A percentile compares a stretch with the other conserved stretches of the same genome.
Evolutionary conservation across 1,284 basidiomycete genomes (phyloP).

Genomic region (Vanrija sp.): DNA sequence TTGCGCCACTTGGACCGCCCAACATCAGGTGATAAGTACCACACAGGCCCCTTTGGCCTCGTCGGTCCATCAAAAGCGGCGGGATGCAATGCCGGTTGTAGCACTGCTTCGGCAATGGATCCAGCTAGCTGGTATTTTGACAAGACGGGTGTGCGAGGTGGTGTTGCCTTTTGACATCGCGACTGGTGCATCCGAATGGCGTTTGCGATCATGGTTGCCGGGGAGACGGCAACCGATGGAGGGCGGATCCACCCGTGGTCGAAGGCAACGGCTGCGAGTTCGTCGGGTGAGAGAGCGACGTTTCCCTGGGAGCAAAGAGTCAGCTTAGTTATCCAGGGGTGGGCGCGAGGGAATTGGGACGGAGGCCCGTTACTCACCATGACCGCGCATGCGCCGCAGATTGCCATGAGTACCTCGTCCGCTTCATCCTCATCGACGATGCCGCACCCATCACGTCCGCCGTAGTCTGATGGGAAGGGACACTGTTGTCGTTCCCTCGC

Average conservation of each 20-base stretch:
- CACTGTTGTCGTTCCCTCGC: conserved; percentile 34
- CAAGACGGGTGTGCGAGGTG: conserved; percentile 33
- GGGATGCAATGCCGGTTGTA: conserved; percentile 44
- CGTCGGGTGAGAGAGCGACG: conserved; percentile 41
- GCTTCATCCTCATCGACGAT: conserved; percentile 40
- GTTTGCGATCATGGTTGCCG: conserved; percentile 37
- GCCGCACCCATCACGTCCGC: conserved; percentile 36
- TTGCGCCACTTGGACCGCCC: conserved; percentile 40
- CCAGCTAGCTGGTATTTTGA: conserved; percentile 44
- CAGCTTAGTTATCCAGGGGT: not conserved
- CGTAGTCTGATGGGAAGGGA: conserved; percentile 39
- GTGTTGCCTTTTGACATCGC: conserved; percentile 27
- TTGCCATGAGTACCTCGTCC: conserved; percentile 46
- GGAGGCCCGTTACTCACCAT: conserved; percentile 28
- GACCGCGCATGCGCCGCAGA: conserved; percentile 35
- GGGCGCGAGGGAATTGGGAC: too few species aligned
- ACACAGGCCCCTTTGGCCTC: conserved; percentile 46
- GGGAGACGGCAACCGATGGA: conserved; percentile 41
- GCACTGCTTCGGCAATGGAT: conserved; percentile 37
- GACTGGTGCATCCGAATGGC: conserved; percentile 43
- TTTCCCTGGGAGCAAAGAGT: conserved; percentile 34
- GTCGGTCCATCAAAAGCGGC: conserved; percentile 28
- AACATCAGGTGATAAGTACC: conserved; percentile 31
- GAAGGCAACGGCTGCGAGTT: conserved; percentile 38
- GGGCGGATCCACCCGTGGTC: conserved; percentile 44